Evolutionary conservation across 1,139 yeast genomes (phyloP).

Genomic region (Blastobotrys ciferrii): DNA sequence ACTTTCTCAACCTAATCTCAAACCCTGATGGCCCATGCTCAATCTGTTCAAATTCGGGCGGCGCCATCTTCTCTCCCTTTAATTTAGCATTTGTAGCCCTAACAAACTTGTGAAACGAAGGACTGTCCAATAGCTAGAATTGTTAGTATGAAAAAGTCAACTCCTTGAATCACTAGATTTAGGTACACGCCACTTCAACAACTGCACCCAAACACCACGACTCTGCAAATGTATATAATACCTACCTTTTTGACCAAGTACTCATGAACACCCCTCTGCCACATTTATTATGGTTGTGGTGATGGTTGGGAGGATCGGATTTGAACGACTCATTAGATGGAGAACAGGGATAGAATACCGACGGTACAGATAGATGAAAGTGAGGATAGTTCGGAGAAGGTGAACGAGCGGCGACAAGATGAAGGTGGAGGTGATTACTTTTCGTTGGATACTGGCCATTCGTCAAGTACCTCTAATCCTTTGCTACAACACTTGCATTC

Average conservation of each 20-base stretch:
- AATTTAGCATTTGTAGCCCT: constrained; percentile 61
- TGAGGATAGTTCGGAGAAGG: neutral
- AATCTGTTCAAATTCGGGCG: constrained; percentile 23
- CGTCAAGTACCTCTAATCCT: neutral
- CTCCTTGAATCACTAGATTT: no score
- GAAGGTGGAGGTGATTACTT: neutral
- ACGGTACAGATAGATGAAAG: constrained; percentile 6
- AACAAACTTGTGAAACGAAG: constrained; percentile 68
- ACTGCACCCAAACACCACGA: no score
- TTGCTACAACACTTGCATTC: constrained; percentile 3
- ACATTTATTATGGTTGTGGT: constrained; percentile 19
- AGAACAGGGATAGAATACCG: neutral
- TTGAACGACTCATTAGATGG: neutral
- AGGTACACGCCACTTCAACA: no score
- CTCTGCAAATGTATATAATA: no score
- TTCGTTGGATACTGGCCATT: constrained; percentile 2
- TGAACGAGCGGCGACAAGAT: neutral
- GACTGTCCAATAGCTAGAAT: constrained; percentile 53
- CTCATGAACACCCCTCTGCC: constrained; percentile 30
- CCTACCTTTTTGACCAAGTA: constrained; percentile 28
- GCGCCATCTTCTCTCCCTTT: constrained; percentile 37
- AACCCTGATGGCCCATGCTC: constrained; percentile 18
- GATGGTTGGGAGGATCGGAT: neutral
- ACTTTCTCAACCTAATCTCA: constrained; percentile 37
- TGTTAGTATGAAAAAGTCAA: no score